phyloP scores from a whole-genome alignment of 331 rosid species.

The Pyracantha coccinea region DNA sequence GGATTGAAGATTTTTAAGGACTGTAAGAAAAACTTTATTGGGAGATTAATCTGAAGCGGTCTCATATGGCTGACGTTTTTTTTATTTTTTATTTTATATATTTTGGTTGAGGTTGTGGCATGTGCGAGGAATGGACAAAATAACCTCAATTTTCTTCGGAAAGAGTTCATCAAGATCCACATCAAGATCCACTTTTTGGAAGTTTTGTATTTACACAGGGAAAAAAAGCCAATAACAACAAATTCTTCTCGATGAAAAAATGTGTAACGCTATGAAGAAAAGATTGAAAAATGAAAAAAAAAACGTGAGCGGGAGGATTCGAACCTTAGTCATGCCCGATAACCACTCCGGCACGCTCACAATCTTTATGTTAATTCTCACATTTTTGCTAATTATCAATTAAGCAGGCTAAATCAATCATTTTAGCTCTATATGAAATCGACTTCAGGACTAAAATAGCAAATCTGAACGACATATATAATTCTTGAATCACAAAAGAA shows the following conservation, averaged over 20 bases:
- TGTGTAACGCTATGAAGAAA: neutral
- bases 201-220: neutral
- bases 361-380: fast-evolving
- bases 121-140: too few species aligned
- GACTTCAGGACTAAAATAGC: too few species aligned
- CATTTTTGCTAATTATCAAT: too few species aligned
- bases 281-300: too few species aligned
- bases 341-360: constrained; percentile 92
- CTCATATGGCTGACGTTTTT: neutral
- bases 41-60: neutral
- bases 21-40: neutral
- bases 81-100: too few species aligned
- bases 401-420: too few species aligned
- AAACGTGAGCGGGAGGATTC: constrained; percentile 53
- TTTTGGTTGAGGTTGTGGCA: neutral
- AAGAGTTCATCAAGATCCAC: neutral
- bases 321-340: constrained; percentile 98
- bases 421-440: too few species aligned
- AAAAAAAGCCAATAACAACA: too few species aligned
- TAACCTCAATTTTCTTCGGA: neutral
- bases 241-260: neutral
- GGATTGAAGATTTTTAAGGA: neutral
- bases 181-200: too few species aligned
- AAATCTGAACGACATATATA: too few species aligned
- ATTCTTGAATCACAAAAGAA: too few species aligned